Conservation (phyloP, 164 flowering plant genomes). For the Sextonia rubra region DNA sequence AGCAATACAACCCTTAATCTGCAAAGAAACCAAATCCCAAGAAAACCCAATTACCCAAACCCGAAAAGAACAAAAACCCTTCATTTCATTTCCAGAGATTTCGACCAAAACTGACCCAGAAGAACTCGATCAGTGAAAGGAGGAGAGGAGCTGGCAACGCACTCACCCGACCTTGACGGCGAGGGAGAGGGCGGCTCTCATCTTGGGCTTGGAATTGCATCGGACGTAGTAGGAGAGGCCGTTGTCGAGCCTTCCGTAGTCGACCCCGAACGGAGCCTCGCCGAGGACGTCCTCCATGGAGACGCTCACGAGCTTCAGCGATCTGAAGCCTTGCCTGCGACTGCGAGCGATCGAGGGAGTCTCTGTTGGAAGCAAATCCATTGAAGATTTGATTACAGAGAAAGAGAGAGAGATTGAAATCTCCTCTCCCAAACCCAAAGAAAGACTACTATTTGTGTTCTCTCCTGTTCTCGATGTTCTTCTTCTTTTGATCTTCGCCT, state of each 20-base stretch:
- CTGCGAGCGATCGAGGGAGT: conserved; percentile 39
- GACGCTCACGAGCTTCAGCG: conserved; percentile 65
- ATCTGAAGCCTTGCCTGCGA: conserved; percentile 68
- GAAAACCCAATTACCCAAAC: not conserved
- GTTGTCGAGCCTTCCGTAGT: conserved; percentile 73
- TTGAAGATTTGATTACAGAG: too few species aligned
- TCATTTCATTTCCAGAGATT: not conserved
- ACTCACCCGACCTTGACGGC: conserved; percentile 87
- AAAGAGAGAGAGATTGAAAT: not conserved
- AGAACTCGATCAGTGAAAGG: not conserved
- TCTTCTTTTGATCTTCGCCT: not conserved
- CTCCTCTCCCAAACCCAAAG: not conserved
- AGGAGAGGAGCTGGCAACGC: not conserved
- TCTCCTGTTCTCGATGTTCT: too few species aligned
- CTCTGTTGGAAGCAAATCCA: conserved; percentile 87
- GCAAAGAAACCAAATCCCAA: not conserved
- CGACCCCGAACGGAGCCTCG: conserved; percentile 56
- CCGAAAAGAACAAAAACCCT: not conserved
- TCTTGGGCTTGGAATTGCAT: conserved; percentile 76
- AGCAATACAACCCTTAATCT: too few species aligned
- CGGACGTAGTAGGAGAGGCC: conserved; percentile 86
- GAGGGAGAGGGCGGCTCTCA: conserved; percentile 94
- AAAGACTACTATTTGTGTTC: not conserved
- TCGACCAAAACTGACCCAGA: not conserved
- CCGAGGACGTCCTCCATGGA: conserved; percentile 50